Evolutionary conservation across 352 stramenopile species (phyloP).

Genomic region (Pythium dissimile): DNA sequence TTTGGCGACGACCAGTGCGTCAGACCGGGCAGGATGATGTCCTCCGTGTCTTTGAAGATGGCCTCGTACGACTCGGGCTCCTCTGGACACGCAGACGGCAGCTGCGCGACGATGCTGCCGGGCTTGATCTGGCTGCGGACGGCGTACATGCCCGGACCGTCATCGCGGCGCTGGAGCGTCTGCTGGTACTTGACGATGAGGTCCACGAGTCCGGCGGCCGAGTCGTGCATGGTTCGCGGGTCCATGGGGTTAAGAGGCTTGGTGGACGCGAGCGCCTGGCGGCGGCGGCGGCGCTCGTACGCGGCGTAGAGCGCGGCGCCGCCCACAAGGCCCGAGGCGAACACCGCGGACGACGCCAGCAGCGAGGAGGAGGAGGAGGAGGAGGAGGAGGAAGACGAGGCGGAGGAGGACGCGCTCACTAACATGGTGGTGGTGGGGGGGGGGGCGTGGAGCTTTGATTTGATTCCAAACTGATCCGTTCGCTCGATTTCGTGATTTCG

Average conservation of each 20-base stretch:
- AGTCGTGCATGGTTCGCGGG: slow-evolving; percentile 36
- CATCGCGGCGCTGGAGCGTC: slow-evolving; percentile 40
- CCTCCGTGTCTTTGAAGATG: slow-evolving; percentile 58
- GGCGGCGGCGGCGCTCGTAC: slow-evolving; percentile 31
- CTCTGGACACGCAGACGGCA: slow-evolving; percentile 46
- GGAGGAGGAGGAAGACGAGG: slow-evolving; percentile 1
- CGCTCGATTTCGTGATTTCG: no score
- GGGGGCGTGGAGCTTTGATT: background rate
- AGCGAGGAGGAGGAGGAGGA: slow-evolving; percentile 7
- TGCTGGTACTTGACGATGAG: slow-evolving; percentile 63
- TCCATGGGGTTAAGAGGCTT: slow-evolving; percentile 37
- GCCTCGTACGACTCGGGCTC: slow-evolving; percentile 47
- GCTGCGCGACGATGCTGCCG: slow-evolving; percentile 33
- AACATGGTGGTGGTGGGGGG: no score
- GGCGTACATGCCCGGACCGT: slow-evolving; percentile 36
- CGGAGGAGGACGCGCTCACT: background rate
- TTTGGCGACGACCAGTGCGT: slow-evolving; percentile 67
- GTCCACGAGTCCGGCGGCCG: slow-evolving; percentile 42
- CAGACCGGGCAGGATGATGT: slow-evolving; percentile 59
- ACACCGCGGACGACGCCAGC: slow-evolving; percentile 29
- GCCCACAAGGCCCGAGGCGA: slow-evolving; percentile 35
- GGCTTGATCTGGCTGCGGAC: slow-evolving; percentile 41
- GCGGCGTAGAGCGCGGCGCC: slow-evolving; percentile 39
- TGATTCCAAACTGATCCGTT: background rate
- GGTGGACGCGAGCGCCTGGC: slow-evolving; percentile 32